These are phyloP conservation scores for Crucihimalaya himalaica DNA, from an alignment of 345 rosid genomes.

Conservation along the genomic window DNA sequence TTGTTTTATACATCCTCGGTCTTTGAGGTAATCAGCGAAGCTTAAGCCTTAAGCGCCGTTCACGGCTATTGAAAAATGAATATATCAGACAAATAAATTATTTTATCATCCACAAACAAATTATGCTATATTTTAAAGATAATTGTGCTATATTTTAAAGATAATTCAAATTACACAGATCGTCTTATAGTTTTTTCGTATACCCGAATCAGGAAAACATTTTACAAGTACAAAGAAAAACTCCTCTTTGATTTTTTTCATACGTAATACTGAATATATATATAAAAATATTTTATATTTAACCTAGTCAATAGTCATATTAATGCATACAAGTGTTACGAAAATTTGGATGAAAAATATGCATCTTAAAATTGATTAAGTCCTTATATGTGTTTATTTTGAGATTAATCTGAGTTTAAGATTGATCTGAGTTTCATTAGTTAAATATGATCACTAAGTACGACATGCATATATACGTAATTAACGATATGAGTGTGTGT, in stretches of 20 bases:
- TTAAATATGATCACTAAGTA: not conserved
- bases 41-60: slow-evolving; percentile 46
- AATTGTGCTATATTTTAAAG: not conserved
- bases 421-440: not conserved
- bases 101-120: slow-evolving; percentile 24
- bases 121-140: not conserved
- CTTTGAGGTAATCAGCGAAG: slow-evolving; percentile 42
- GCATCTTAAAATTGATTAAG: too few species aligned
- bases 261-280: too few species aligned
- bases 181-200: not conserved
- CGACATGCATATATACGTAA: slow-evolving; percentile 10
- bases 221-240: too few species aligned
- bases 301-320: too few species aligned
- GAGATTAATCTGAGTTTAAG: too few species aligned
- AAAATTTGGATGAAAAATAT: too few species aligned
- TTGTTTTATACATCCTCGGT: slow-evolving; percentile 41
- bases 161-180: not conserved
- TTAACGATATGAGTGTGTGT: slow-evolving; percentile 26
- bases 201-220: not conserved
- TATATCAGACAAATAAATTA: slow-evolving; percentile 21
- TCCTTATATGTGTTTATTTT: too few species aligned
- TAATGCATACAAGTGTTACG: too few species aligned
- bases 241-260: too few species aligned
- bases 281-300: too few species aligned
- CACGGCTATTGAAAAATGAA: slow-evolving; percentile 33